These are phyloP conservation scores for Bolboschoenus planiculmis DNA, from an alignment of 176 grass and related monocot species.

Conservation along the genomic window DNA sequence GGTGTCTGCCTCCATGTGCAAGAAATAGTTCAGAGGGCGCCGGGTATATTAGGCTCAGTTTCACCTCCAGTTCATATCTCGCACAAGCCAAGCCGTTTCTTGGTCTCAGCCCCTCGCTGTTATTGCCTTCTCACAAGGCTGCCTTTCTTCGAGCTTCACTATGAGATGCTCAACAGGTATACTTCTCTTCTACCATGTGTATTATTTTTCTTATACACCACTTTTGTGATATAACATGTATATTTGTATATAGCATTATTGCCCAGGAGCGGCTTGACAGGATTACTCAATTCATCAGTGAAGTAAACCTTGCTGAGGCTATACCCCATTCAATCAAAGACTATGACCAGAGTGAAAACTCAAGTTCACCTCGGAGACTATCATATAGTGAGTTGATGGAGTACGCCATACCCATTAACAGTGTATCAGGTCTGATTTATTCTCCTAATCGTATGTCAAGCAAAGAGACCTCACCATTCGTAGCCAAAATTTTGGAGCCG, in stretches of 20 bases:
- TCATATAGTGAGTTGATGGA: slow-evolving; percentile 62
- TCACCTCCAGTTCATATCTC: slow-evolving; percentile 55
- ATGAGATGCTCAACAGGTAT: slow-evolving; percentile 98
- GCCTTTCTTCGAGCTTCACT: slow-evolving; percentile 96
- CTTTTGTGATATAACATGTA: background rate
- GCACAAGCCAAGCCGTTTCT: slow-evolving; percentile 71
- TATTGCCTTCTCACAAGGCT: slow-evolving; percentile 95
- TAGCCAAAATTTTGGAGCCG: slow-evolving; percentile 54
- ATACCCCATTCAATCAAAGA: slow-evolving; percentile 52
- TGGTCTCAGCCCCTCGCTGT: slow-evolving; percentile 94
- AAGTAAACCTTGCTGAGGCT: slow-evolving; percentile 56
- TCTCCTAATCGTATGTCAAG: slow-evolving; percentile 53
- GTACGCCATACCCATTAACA: slow-evolving; percentile 70
- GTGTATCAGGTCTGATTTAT: slow-evolving; percentile 67
- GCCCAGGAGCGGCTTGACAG: slow-evolving; percentile 97
- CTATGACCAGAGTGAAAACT: slow-evolving; percentile 35
- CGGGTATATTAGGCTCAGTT: slow-evolving; percentile 76
- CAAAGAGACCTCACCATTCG: slow-evolving; percentile 45
- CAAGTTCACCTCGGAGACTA: slow-evolving; percentile 38
- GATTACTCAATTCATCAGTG: slow-evolving; percentile 79
- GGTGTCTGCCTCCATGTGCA: slow-evolving; percentile 94
- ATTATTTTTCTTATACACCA: background rate
- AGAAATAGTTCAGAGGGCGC: slow-evolving; percentile 95
- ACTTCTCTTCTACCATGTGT: background rate
- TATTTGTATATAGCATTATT: slow-evolving; percentile 70